These are phyloP conservation scores for Amanita brunnescens DNA, from an alignment of 768 basidiomycete species.

Conservation along the genomic window DNA sequence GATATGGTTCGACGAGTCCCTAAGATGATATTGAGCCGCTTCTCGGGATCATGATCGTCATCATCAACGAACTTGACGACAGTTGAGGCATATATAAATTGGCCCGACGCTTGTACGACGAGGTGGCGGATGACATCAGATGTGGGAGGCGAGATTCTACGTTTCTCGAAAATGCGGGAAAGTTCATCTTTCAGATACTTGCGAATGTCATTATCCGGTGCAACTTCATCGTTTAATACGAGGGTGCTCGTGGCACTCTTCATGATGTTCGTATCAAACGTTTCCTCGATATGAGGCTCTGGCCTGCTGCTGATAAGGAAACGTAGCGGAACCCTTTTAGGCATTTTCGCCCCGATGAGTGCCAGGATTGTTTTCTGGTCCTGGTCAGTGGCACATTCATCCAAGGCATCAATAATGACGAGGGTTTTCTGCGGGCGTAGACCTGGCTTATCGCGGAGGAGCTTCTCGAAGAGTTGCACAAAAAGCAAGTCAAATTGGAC, in stretches of 20 bases:
- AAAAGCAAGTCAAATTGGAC: no score
- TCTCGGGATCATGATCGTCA: no score
- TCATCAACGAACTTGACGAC: no score
- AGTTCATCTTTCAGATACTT: neutral
- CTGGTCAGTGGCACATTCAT: neutral
- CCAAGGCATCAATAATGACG: no score
- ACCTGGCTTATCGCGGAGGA: neutral
- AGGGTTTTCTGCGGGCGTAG: neutral
- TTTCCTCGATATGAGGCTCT: neutral
- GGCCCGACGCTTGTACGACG: no score
- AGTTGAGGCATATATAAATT: no score
- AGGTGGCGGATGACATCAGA: no score
- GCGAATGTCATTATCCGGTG: neutral
- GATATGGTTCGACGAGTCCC: no score
- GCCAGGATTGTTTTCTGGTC: neutral
- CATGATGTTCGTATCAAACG: neutral
- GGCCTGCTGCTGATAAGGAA: no score
- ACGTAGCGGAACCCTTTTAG: neutral
- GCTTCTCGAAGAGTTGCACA: neutral
- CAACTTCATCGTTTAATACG: neutral
- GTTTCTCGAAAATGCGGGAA: neutral
- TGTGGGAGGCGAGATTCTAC: neutral
- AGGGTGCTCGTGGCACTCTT: neutral
- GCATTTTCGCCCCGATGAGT: neutral
- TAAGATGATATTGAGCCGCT: no score